Evolutionary conservation across 2,329 filamentous ascomycete genomes (phyloP).

Genomic region (Fusarium kyushuense): DNA sequence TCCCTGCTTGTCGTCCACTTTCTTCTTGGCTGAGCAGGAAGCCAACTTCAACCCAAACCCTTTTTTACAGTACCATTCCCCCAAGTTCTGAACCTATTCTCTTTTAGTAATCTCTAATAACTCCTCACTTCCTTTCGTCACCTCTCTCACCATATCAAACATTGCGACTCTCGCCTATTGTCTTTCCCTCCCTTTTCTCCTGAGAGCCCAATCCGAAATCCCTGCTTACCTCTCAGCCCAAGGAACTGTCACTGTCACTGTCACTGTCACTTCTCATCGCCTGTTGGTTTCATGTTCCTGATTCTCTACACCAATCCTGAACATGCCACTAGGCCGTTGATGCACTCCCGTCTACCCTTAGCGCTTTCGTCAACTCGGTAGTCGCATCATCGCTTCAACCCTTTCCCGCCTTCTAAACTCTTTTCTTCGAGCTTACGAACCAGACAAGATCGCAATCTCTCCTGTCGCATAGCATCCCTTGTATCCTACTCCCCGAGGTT

Average conservation of each 20-base stretch:
- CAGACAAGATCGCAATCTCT: conserved; percentile 19
- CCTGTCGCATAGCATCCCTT: conserved; percentile 35
- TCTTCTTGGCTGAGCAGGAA: conserved; percentile 14
- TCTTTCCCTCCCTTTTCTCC: background rate
- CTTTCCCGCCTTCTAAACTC: conserved; percentile 10
- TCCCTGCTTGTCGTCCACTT: conserved; percentile 29
- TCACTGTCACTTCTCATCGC: conserved; percentile 14
- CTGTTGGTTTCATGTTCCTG: conserved; percentile 38
- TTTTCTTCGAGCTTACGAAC: conserved; percentile 4
- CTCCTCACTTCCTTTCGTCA: background rate
- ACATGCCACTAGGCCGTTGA: conserved; percentile 40
- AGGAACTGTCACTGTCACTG: conserved; percentile 1
- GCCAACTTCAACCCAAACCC: conserved; percentile 7
- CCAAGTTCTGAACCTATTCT: background rate
- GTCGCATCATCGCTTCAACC: background rate
- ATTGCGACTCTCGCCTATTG: background rate
- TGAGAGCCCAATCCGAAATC: conserved; percentile 10
- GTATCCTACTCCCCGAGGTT: conserved; percentile 21
- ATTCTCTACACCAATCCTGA: conserved; percentile 33
- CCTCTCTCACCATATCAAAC: conserved; percentile 2
- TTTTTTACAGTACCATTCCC: background rate
- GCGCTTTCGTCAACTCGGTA: conserved; percentile 9
- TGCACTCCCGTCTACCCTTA: conserved; percentile 38
- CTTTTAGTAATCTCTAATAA: conserved; percentile 12
- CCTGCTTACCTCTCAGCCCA: conserved; percentile 1